Base-by-base conservation (phyloP, 2,329 filamentous ascomycete genomes). In the Aspergillus quadricinctus region DNA sequence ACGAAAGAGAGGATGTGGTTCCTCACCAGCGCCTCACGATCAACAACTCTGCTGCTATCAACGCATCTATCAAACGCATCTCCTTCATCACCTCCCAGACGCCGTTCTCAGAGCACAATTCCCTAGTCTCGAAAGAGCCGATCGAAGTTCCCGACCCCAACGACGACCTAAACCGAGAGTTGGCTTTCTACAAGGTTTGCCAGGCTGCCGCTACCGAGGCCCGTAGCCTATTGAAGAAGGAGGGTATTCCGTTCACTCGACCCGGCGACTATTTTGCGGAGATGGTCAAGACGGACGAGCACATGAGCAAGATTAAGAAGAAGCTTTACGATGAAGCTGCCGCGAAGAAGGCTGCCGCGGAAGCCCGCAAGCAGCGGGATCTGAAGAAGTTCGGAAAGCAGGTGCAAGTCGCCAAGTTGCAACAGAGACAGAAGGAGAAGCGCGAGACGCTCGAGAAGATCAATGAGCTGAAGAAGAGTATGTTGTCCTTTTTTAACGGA, bases 361-460 rank as follows among this genome's bases (percentile, higher is more conserved):
- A 99, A 75, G 94, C 94, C 6, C 85, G 92, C 72, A 92, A 92
- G 78, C 88, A 93, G 79, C 83, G 94, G 61, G 94, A 99, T 74
- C 81, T 97, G 68, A 97, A 97, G 86, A 99, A 97, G 79, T 99
- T 97, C 72, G 94, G 94, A 73, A 99, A 99, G 80, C 90, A 96
- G 75, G 94, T 97, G 53, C 94, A 99, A 80, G 85, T 96, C 58
- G 92, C 92, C 57, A 97, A 96, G 81, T 78, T 96, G 74, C 93
- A 97, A 78, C 93, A 99, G 83, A 83, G 94, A 50, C 86, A 90
- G 51, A 96, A 95, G 82, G 88, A 87, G 70, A 97, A 97, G 87
- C 87, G 86, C 66, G 90, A 95, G 61, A 96, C 92, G 3, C 79
- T 99, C 61, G 94, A 97, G 66, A 97, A 97, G 83, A 97, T 99